Conservation (phyloP, 2,329 filamentous ascomycete species). For the Malbranchea cinnamomea region DNA sequence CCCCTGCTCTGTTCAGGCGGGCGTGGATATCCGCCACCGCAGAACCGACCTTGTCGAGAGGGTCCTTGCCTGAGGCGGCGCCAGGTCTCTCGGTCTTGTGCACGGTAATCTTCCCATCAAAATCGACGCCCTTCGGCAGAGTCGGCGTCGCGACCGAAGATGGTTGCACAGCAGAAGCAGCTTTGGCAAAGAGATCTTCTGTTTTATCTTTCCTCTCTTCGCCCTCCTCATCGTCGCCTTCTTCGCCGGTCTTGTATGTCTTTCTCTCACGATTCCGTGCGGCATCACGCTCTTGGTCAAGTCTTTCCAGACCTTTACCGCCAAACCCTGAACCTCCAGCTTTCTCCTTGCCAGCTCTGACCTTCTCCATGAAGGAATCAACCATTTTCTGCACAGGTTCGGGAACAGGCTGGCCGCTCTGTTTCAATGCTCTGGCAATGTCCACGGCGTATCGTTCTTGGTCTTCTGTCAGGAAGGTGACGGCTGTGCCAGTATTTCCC, state of each 20-base stretch:
- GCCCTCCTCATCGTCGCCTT: constrained; percentile 54
- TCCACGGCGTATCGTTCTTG: constrained; percentile 84
- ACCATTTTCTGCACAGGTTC: constrained; percentile 48
- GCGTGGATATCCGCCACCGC: constrained; percentile 84
- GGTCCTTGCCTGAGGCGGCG: constrained; percentile 38
- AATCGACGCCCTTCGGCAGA: constrained; percentile 42
- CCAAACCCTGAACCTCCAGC: constrained; percentile 74
- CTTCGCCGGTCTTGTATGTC: constrained; percentile 79
- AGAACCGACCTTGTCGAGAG: constrained; percentile 75
- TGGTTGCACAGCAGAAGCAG: constrained; percentile 49
- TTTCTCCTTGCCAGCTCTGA: constrained; percentile 84
- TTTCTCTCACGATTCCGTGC: constrained; percentile 75
- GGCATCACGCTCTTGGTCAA: constrained; percentile 82
- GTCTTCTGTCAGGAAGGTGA: constrained; percentile 83
- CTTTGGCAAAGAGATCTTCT: constrained; percentile 41
- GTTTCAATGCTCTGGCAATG: constrained; percentile 79
- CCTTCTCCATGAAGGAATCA: constrained; percentile 67
- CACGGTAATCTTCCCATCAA: constrained; percentile 57
- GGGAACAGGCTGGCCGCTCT: constrained; percentile 74
- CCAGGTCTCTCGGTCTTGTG: constrained; percentile 48
- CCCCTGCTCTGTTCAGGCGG: constrained; percentile 74
- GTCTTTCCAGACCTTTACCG: constrained; percentile 80
- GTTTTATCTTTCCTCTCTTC: constrained; percentile 55
- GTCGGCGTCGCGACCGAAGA: constrained; percentile 37
- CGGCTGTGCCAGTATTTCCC: constrained; percentile 84